A percentile compares a stretch with the other conserved stretches of the same genome.
Conservation (phyloP, 2,329 filamentous ascomycete species). For the Xylaria multiplex region DNA sequence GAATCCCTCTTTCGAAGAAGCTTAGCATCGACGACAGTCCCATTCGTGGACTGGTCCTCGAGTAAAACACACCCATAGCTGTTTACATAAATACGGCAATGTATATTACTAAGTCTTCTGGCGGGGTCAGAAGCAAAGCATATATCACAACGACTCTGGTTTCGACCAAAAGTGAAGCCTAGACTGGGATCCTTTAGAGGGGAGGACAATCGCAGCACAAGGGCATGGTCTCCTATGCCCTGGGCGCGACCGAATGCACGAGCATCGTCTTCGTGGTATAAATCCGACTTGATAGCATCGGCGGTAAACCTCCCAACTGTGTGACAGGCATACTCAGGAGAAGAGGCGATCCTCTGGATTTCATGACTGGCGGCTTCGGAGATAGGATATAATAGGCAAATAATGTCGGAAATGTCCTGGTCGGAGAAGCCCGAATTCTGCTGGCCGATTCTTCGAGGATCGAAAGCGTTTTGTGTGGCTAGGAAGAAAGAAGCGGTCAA, state of each 20-base stretch:
- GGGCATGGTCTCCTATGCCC: constrained; percentile 68
- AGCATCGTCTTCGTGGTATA: constrained; percentile 61
- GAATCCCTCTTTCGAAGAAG: constrained; percentile 67
- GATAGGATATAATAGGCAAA: constrained; percentile 86
- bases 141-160: constrained; percentile 75
- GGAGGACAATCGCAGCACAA: constrained; percentile 84
- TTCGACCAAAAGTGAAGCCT: constrained; percentile 90
- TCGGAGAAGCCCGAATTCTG: constrained; percentile 85
- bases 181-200: constrained; percentile 71
- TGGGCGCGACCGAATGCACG: constrained; percentile 62
- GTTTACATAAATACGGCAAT: constrained; percentile 94
- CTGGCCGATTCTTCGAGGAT: constrained; percentile 80
- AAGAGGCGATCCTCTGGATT: constrained; percentile 63
- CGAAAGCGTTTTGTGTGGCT: constrained; percentile 83
- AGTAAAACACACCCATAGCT: constrained; percentile 88
- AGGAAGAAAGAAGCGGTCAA: constrained; percentile 44
- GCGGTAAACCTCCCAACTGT: constrained; percentile 61
- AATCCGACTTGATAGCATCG: constrained; percentile 62
- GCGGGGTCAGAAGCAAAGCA: constrained; percentile 72
- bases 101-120: constrained; percentile 88
- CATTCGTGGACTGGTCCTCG: constrained; percentile 95
- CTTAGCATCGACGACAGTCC: constrained; percentile 82
- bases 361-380: constrained; percentile 77
- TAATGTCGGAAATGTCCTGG: constrained; percentile 85
- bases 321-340: constrained; percentile 57